Evolutionary conservation across 345 rosid genomes (phyloP).

Genomic region (Rhizophora mangle): DNA sequence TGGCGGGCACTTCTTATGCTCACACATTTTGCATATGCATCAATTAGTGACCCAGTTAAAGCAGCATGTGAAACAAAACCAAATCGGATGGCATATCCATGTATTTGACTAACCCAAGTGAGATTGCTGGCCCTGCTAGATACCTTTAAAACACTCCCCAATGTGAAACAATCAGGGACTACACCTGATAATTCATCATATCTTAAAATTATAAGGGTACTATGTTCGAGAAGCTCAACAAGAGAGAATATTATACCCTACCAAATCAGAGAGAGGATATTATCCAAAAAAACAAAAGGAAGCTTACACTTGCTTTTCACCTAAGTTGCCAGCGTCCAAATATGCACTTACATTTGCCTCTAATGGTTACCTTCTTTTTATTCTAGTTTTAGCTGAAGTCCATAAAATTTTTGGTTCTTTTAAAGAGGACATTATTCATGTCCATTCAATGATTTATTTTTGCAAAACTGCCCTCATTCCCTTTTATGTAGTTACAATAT

Average conservation of each 20-base stretch:
- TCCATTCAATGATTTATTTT: too few relatives aligned
- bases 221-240: not conserved
- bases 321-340: not conserved
- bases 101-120: constrained; percentile 43
- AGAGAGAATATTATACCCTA: not conserved
- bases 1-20: constrained; percentile 43
- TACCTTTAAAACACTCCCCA: constrained; percentile 63
- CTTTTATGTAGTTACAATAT: too few relatives aligned
- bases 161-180: constrained; percentile 59
- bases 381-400: too few relatives aligned
- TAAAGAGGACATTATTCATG: too few relatives aligned
- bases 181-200: constrained; percentile 39
- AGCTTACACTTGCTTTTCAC: not conserved
- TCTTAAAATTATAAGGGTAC: constrained; percentile 1
- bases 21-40: constrained; percentile 63
- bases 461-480: too few relatives aligned
- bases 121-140: constrained; percentile 31
- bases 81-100: constrained; percentile 45
- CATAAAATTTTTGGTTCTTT: too few relatives aligned
- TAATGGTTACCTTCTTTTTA: too few relatives aligned
- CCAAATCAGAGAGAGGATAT: not conserved
- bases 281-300: not conserved
- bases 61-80: constrained; percentile 40
- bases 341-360: not conserved
- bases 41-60: constrained; percentile 53